These are phyloP conservation scores for Colletotrichum shisoi DNA, from an alignment of 2,329 filamentous ascomycete genomes.

Conservation along the genomic window DNA sequence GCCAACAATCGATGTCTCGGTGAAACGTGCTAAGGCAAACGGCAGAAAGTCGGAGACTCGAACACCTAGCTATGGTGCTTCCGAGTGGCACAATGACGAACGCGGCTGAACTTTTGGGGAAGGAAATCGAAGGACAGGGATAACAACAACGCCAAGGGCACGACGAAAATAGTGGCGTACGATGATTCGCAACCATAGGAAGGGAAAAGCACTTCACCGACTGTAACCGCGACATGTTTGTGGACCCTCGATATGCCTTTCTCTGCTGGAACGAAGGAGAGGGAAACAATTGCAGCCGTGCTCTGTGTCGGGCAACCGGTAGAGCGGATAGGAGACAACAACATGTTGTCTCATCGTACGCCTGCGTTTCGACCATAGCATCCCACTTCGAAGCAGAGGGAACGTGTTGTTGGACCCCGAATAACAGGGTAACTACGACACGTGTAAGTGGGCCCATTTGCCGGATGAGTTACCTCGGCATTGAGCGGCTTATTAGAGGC, in stretches of 20 bases:
- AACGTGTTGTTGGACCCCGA: background rate
- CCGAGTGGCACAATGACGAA: background rate
- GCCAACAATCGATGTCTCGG: too few relatives aligned
- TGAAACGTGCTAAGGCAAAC: background rate
- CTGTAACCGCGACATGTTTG: background rate
- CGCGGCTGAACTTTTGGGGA: too few relatives aligned
- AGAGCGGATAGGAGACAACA: background rate
- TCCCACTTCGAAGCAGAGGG: too few relatives aligned
- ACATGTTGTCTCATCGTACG: background rate
- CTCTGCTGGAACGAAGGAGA: background rate
- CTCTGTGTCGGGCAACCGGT: background rate
- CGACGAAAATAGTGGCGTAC: background rate
- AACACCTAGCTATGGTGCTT: background rate
- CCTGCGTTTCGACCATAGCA: background rate
- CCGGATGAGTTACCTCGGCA: conserved; percentile 5
- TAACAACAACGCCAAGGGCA: background rate
- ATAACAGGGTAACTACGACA: background rate
- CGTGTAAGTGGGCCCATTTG: background rate
- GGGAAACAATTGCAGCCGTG: background rate
- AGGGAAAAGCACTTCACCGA: background rate
- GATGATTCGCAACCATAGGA: background rate
- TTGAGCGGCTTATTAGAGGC: conserved; percentile 15
- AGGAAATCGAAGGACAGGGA: background rate
- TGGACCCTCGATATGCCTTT: background rate
- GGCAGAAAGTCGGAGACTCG: background rate